These are phyloP conservation scores for Baorangia bicolor DNA, from an alignment of 768 basidiomycete genomes.

Conservation along the genomic window DNA sequence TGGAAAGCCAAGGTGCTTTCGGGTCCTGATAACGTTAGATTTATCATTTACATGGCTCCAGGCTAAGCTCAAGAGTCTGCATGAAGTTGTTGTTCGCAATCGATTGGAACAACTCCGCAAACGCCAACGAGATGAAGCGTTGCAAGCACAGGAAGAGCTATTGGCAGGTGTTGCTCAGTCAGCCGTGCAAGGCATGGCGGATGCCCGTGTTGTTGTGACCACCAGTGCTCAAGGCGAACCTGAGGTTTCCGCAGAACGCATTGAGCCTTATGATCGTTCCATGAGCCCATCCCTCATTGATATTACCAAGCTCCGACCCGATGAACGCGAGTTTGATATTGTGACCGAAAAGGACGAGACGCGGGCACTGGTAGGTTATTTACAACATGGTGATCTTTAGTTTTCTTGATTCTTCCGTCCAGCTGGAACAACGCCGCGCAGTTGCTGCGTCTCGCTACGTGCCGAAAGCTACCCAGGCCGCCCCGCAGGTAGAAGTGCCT, in stretches of 20 bases:
- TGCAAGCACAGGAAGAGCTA: slow-evolving; percentile 90
- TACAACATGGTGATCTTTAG: not conserved
- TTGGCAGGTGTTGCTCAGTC: slow-evolving; percentile 73
- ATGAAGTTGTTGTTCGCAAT: slow-evolving; percentile 96
- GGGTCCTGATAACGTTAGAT: not conserved
- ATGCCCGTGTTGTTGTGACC: slow-evolving; percentile 36
- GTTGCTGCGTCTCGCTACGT: slow-evolving; percentile 89
- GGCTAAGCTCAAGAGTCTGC: slow-evolving; percentile 89
- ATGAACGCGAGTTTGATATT: slow-evolving; percentile 82
- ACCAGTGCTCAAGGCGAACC: slow-evolving; percentile 35
- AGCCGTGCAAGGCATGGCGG: slow-evolving; percentile 46
- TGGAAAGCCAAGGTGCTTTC: slow-evolving; percentile 89
- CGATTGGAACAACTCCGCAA: slow-evolving; percentile 94
- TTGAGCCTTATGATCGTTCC: slow-evolving; percentile 76
- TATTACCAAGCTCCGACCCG: slow-evolving; percentile 63
- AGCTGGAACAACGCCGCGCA: slow-evolving; percentile 74
- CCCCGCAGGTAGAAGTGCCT: slow-evolving; percentile 54
- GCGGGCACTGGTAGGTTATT: slow-evolving; percentile 54
- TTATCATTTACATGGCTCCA: slow-evolving; percentile 31
- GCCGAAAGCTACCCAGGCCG: slow-evolving; percentile 64
- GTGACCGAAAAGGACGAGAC: slow-evolving; percentile 66
- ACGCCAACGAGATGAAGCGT: slow-evolving; percentile 92
- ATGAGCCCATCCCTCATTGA: slow-evolving; percentile 86
- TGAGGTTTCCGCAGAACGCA: slow-evolving; percentile 49
- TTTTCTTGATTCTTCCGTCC: slow-evolving; percentile 3